Evolutionary conservation across 1,284 basidiomycete species (phyloP).

Genomic region (Marasmius oreades): DNA sequence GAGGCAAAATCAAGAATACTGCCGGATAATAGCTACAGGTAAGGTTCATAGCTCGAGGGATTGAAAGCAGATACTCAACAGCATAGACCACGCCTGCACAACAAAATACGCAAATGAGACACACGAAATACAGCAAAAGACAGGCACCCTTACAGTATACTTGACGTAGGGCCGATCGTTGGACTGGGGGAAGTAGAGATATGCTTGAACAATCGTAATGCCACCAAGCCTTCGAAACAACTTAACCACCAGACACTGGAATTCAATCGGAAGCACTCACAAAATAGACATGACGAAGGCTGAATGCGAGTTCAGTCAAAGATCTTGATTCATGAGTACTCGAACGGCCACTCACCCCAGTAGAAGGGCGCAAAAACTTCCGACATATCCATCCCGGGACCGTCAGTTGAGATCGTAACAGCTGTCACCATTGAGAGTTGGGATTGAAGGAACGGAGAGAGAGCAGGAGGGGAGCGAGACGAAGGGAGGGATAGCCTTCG

Average conservation of each 20-base stretch:
- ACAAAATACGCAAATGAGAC: background rate
- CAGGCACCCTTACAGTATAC: conserved; percentile 1
- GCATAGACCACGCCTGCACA: conserved; percentile 21
- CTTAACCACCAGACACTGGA: background rate
- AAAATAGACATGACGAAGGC: conserved; percentile 8
- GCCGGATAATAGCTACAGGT: too few relatives aligned
- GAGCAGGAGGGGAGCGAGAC: background rate
- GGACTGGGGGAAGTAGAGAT: conserved; percentile 25
- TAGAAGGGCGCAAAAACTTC: conserved; percentile 24
- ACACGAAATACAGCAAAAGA: background rate
- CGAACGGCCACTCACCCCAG: conserved; percentile 20
- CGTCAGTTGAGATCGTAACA: background rate
- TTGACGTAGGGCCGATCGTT: conserved; percentile 14
- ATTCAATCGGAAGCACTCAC: background rate
- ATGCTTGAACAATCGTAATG: conserved; percentile 26
- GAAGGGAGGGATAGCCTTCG: background rate
- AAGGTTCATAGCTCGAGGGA: background rate
- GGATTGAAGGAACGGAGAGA: background rate
- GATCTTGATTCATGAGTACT: background rate
- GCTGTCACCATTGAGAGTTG: background rate
- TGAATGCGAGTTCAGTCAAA: background rate
- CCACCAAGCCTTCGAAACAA: conserved; percentile 19
- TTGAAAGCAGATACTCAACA: conserved; percentile 14
- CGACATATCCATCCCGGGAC: conserved; percentile 20
- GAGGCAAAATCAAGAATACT: conserved; percentile 24